Base-by-base conservation (phyloP, 106 monocot genomes). In the Triglochin maritima region DNA sequence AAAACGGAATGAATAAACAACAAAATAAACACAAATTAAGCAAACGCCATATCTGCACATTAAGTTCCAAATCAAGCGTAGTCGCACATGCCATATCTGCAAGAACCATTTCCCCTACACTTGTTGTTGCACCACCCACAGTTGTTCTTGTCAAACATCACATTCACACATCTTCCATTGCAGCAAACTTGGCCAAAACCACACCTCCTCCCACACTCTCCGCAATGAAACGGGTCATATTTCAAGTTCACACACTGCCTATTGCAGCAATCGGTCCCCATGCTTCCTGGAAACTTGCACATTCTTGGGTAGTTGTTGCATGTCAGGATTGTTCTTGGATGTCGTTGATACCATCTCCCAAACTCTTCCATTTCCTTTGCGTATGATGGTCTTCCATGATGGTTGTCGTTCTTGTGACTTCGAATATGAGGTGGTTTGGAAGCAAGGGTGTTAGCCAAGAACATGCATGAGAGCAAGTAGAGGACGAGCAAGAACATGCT, bases 61-160 rank as follows among this genome's bases (percentile, higher is more conserved):
- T 29, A 29, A 29, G 29, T 60, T 42, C 29, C 0, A 46, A 8
- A 10, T 51, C 54, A 72, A 49, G 62, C 64, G n/a, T 73, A 73
- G 47, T 46, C 57, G 52, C 73, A 73, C 73, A 73, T 73, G 9
- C 73, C 73, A 29, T 73, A 73, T 43, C 47, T 63, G 73, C 73
- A 73, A 47, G 17, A 17, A 17, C 44, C 49, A 29, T 48, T 17
- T 41, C 64, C 42, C n/a, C 16, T 44, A 54, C 73, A 73, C 64
- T 17, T 46, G 5, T 56, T 52, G n/a, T 12, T 17, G 64, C 73
- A 73, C 46, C 54, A 17, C 42, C 73, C 73, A 63, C 73, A 73
- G 64, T 73, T 64, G 11, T 47, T 65, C 52, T 56, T 45, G 64
- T 73, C 45, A 55, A 64, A 73, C 63, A 73, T 41, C 42, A 73